These are phyloP conservation scores for Fragilaria crotonensis DNA, from an alignment of 108 stramenopile genomes.

Conservation along the genomic window DNA sequence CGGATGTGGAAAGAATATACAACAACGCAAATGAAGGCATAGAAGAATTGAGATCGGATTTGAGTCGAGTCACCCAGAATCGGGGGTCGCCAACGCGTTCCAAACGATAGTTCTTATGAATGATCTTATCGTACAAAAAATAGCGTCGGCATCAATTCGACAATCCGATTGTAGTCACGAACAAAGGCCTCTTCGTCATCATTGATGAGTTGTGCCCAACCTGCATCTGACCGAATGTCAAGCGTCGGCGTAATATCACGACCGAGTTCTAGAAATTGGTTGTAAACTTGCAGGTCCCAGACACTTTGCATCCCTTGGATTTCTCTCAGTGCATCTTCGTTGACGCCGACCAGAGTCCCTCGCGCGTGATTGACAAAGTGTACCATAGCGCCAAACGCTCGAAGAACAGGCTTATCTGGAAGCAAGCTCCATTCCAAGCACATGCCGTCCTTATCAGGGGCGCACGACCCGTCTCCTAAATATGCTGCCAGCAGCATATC, in stretches of 20 bases:
- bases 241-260: constrained; percentile 47
- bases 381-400: constrained; percentile 60
- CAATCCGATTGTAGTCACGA: constrained; percentile 59
- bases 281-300: constrained; percentile 62
- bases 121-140: constrained; percentile 43
- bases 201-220: constrained; percentile 79
- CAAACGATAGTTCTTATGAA: too few relatives aligned
- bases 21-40: too few relatives aligned
- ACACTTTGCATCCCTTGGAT: constrained; percentile 65
- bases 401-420: constrained; percentile 41
- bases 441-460: constrained; percentile 15
- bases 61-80: too few relatives aligned
- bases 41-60: too few relatives aligned
- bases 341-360: constrained; percentile 43
- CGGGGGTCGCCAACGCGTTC: too few relatives aligned
- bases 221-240: constrained; percentile 68
- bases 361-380: constrained; percentile 59
- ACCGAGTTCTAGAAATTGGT: constrained; percentile 47
- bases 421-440: constrained; percentile 49
- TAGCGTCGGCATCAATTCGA: constrained; percentile 68
- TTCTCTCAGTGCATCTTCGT: constrained; percentile 45
- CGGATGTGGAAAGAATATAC: too few relatives aligned
- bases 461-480: constrained; percentile 29
- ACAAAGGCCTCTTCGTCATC: constrained; percentile 52
- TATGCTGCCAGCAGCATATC: constrained; percentile 69